Base-by-base conservation (phyloP, 345 rosid species). In the Rubroshorea leprosula region DNA sequence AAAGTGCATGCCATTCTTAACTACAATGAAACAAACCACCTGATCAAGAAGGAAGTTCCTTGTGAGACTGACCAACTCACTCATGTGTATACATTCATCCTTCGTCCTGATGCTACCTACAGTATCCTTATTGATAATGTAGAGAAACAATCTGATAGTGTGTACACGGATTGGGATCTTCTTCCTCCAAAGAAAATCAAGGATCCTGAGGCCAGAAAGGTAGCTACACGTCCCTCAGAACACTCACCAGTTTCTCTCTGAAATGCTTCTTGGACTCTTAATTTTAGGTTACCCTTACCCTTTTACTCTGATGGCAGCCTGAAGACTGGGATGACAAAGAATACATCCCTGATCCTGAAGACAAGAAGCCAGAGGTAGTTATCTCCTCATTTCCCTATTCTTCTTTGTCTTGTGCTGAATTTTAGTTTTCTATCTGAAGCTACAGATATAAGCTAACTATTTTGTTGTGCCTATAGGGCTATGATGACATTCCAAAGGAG, bases 11-110 rank as follows among this genome's bases (percentile, higher is more conserved):
- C 99, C 35, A 93, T 93, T 75, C 95, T 93, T 53, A 85, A 61
- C 70, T 83, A 93, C 84, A 89, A 87, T 17, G 80, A 49, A 12
- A 51, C 90, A 21, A 93, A 93, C 85, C 85, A 87, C 67, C 63
- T 93, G 77, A 83, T 89, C 80, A 93, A 93, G 85, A 83, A 93
- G 90, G 99, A 93, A 14, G 97, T 93, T 45, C 87, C 97, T 20
- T 93, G 99, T 64, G 99, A 93, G 71, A 93, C 99, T 62, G 99
- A 93, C 78, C 97, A 93, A 74, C 95, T 93, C 58, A 76, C 90
- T 57, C 99, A 90, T 70, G 90, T 90, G 23, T 87, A 93, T 75
- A 87, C 99, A 27, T 87, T 93, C 58, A 61, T 90, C 74, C 85
- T 93, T 41, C 89, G 69, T 47, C 99, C 99, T 5, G 97, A 87